Evolutionary conservation across 2,329 filamentous ascomycete genomes (phyloP), one percentile per base, ranked within the genome.

Genomic region (Seiridium cupressi): DNA sequence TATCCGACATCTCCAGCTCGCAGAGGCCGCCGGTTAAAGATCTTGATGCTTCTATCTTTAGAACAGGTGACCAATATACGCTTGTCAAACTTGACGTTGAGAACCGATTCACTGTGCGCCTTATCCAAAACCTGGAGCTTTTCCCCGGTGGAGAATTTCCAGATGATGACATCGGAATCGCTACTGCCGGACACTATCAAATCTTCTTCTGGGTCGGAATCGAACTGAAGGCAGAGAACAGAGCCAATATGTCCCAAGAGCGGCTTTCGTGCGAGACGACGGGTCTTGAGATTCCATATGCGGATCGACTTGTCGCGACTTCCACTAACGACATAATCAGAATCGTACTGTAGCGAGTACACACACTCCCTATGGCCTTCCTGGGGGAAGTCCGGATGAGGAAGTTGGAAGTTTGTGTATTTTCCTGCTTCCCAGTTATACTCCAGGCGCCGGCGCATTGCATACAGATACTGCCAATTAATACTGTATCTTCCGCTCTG

Each of bases 21-120:
- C n/a, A 97, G 78, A 18, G 87, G 81, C 18, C 80, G 83, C 4
- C 95, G 88, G 72, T 94, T 98, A 85, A 96, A 99, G 18, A 99
- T 88, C 74, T 97, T 97, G 80, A 99, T 97, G 0, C 90, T 90
- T 74, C 93, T 96, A 74, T 99, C 95, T 73, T 99, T 99, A 54
- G 94, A 98, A 70, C 95, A 98, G 0, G 95, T 99, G 10, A 98
- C 92, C 3, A 99, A 82, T 63, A 96, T 96, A 7, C 92, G 86
- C 65, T 92, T 89, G 71, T 98, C 93, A 66, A 98, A 99, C 62
- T 91, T 87, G 60, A 99, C 87, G 70, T 98, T 98, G 13, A 99
- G 80, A 0, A 99, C 93, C 0, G 94, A 97, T 74, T 99, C 95
- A 36, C 82, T 80, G 72, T 99, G 95, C 0, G 94, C 94, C 49